A percentile compares a stretch with the other conserved stretches of the same genome.
Conservation (phyloP, 192 early-diverging fungal species). For the Coemansia sp. region DNA sequence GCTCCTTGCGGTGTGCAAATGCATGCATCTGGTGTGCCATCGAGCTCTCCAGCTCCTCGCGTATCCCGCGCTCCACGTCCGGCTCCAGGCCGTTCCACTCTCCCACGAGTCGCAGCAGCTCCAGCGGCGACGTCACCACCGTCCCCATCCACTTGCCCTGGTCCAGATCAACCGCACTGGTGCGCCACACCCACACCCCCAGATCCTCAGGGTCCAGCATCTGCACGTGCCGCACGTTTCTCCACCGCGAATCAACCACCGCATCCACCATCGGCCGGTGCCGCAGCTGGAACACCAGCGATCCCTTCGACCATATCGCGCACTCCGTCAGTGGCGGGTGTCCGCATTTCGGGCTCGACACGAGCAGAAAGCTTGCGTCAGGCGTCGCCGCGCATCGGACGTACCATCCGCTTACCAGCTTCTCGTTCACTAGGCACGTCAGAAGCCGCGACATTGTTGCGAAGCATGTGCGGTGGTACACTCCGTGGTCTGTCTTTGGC, state of each 20-base stretch:
- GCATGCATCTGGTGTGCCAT: constrained; percentile 52
- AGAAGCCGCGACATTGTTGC: constrained; percentile 60
- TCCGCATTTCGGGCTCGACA: background rate
- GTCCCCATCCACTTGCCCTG: constrained; percentile 19
- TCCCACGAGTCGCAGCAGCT: constrained; percentile 52
- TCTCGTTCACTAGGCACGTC: constrained; percentile 60
- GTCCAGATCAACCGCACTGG: background rate
- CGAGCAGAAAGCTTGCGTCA: constrained; percentile 16
- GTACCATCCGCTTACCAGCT: constrained; percentile 52
- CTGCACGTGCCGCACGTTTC: constrained; percentile 7
- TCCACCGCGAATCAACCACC: background rate
- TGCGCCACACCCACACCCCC: constrained; percentile 27
- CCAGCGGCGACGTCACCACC: constrained; percentile 11
- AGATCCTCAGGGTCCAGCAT: constrained; percentile 54
- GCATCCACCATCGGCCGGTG: constrained; percentile 24
- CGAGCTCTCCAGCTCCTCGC: constrained; percentile 58
- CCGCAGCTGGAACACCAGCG: constrained; percentile 18
- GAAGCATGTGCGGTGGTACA: constrained; percentile 39
- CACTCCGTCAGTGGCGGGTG: constrained; percentile 25
- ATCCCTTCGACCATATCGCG: constrained; percentile 18
- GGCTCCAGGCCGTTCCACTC: constrained; percentile 39
- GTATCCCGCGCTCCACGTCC: constrained; percentile 32
- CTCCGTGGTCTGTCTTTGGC: constrained; percentile 22
- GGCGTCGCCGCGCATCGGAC: constrained; percentile 25
- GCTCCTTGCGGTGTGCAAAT: constrained; percentile 29